Conservation (phyloP, 2,329 filamentous ascomycete species). For the Hymenoscyphus linearis region DNA sequence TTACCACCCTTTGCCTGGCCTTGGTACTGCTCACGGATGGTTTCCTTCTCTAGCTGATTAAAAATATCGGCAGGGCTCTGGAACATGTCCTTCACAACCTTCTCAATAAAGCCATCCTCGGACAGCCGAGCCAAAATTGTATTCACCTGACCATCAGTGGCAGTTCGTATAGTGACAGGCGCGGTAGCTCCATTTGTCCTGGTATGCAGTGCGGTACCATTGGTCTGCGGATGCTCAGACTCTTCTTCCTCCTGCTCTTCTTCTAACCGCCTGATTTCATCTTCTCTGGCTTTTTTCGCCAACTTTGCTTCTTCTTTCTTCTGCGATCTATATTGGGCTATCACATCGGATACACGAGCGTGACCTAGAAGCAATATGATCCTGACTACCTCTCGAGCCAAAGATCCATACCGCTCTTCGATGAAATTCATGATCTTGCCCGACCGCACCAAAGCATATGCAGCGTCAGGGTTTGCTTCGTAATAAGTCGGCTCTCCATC, state of each 20-base stretch:
- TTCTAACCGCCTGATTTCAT: neutral
- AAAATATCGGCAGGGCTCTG: conserved; percentile 56
- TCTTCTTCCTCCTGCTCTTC: neutral
- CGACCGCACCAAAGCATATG: conserved; percentile 75
- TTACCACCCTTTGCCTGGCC: conserved; percentile 56
- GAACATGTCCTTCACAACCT: conserved; percentile 52
- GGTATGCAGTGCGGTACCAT: conserved; percentile 21
- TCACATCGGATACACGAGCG: conserved; percentile 64
- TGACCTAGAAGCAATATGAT: conserved; percentile 74
- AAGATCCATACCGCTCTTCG: conserved; percentile 66
- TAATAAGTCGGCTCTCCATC: conserved; percentile 64
- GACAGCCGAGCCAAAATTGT: conserved; percentile 46
- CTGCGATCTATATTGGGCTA: conserved; percentile 50
- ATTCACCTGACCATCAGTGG: conserved; percentile 36
- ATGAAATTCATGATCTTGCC: conserved; percentile 77
- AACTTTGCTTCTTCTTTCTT: conserved; percentile 15
- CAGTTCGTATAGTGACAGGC: conserved; percentile 8
- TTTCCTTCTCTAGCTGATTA: conserved; percentile 57
- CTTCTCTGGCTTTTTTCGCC: conserved; percentile 1
- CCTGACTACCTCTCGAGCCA: conserved; percentile 68
- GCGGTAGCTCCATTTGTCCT: conserved; percentile 21
- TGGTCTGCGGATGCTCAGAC: conserved; percentile 10
- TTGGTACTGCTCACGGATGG: conserved; percentile 49
- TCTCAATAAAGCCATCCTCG: conserved; percentile 61
- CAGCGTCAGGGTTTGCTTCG: conserved; percentile 73